phyloP scores from a whole-genome alignment of 108 stramenopile species.

The Hondaea fermentalgiana region DNA sequence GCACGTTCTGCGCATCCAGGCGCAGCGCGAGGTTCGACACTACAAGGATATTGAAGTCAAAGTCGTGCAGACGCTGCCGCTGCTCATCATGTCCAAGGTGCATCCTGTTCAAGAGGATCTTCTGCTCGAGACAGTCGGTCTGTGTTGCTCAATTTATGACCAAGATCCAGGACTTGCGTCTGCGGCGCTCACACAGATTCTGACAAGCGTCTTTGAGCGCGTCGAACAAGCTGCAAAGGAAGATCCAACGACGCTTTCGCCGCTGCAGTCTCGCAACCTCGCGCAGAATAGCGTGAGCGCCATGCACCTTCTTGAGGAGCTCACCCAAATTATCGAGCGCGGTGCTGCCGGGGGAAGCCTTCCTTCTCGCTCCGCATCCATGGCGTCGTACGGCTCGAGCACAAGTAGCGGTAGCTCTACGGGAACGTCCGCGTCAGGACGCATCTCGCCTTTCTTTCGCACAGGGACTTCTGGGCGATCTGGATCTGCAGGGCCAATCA shows the following conservation, averaged over 20 bases:
- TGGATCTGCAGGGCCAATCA: too few species aligned
- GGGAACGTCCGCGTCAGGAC: background rate
- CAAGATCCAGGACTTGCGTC: background rate
- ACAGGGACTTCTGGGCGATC: background rate
- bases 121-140: background rate
- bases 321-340: background rate
- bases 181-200: conserved; percentile 2
- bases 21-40: background rate
- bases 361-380: background rate
- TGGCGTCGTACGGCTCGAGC: background rate
- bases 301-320: background rate
- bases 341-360: background rate
- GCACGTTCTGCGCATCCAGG: conserved; percentile 1
- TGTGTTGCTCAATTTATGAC: background rate
- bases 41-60: background rate
- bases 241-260: background rate
- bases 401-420: background rate
- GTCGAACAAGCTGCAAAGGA: background rate
- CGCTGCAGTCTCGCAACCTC: background rate
- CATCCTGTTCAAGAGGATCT: background rate
- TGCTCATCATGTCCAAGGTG: background rate
- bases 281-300: background rate
- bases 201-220: background rate
- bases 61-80: background rate
- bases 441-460: background rate